phyloP scores from a whole-genome alignment of 1,139 yeast genomes.

The Nakaseomyces delphensis region DNA sequence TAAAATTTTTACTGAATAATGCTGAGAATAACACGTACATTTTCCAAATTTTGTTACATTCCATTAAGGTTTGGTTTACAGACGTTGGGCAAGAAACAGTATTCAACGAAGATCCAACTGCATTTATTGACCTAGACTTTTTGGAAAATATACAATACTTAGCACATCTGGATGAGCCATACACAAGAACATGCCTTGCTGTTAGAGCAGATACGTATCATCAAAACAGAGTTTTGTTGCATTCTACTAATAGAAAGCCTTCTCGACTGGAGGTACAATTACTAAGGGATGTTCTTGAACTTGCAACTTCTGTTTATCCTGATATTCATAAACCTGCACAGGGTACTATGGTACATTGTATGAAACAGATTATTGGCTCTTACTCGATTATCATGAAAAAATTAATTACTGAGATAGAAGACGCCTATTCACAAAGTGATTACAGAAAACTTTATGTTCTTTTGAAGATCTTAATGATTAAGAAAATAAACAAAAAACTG shows the following conservation, averaged over 20 bases:
- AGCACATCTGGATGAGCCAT: constrained; percentile 49
- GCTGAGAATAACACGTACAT: constrained; percentile 64
- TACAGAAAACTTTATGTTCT: constrained; percentile 60
- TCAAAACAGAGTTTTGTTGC: constrained; percentile 62
- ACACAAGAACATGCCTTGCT: constrained; percentile 70
- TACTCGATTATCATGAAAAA: constrained; percentile 44
- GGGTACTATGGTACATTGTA: constrained; percentile 55
- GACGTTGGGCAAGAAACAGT: constrained; percentile 74
- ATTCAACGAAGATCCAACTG: constrained; percentile 46
- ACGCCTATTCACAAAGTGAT: constrained; percentile 48
- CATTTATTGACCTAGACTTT: constrained; percentile 39
- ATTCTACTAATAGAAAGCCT: constrained; percentile 67
- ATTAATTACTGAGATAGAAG: constrained; percentile 37
- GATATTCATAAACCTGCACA: constrained; percentile 71
- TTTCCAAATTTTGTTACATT: constrained; percentile 56
- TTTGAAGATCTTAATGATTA: constrained; percentile 46
- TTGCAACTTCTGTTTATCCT: constrained; percentile 65
- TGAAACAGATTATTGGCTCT: constrained; percentile 68
- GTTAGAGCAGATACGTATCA: constrained; percentile 73
- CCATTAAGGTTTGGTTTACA: constrained; percentile 70
- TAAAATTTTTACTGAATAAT: constrained; percentile 40
- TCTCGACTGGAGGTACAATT: constrained; percentile 57
- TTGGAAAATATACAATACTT: constrained; percentile 41
- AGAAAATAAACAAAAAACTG: constrained; percentile 46
- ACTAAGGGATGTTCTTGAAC: constrained; percentile 57